A percentile compares a stretch with the other conserved stretches of the same genome.
Evolutionary conservation across 495 filamentous ascomycete species (phyloP).

Genomic region (Penicillium soppii): DNA sequence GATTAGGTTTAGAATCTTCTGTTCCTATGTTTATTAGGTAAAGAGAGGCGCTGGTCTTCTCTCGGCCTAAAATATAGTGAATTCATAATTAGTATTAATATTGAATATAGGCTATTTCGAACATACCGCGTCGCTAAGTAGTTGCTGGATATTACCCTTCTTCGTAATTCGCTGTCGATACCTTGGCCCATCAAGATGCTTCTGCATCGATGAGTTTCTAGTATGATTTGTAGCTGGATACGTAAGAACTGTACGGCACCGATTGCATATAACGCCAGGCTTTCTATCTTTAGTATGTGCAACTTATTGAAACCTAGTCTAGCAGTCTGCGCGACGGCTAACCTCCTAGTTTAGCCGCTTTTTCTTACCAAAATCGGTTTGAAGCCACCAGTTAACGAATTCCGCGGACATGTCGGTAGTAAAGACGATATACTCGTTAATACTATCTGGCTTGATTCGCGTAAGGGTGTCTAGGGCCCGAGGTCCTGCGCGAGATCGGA

Average conservation of each 20-base stretch:
- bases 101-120: not conserved
- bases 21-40: not conserved
- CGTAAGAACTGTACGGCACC: conserved; percentile 1
- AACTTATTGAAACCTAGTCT: conserved; percentile 6
- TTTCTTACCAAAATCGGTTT: not conserved
- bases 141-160: not conserved
- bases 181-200: conserved; percentile 1
- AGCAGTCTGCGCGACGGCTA: not conserved
- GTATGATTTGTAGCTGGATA: conserved; percentile 3
- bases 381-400: conserved; percentile 7
- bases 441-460: conserved; percentile 1
- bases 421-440: not conserved
- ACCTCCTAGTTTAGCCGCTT: conserved; percentile 2
- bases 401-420: not conserved
- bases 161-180: not conserved
- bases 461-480: not conserved
- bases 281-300: conserved; percentile 5
- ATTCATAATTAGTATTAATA: not conserved
- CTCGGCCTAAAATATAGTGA: not conserved
- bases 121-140: conserved; percentile 2
- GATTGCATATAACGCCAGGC: conserved; percentile 7
- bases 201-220: not conserved
- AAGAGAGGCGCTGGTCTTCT: not conserved
- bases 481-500: not conserved
- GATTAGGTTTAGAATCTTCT: not conserved